A percentile compares a stretch with the other conserved stretches of the same genome.
phyloP scores from a whole-genome alignment of 371 early-diverging fungal genomes.

The Thermomucor indicae-seudaticae region DNA sequence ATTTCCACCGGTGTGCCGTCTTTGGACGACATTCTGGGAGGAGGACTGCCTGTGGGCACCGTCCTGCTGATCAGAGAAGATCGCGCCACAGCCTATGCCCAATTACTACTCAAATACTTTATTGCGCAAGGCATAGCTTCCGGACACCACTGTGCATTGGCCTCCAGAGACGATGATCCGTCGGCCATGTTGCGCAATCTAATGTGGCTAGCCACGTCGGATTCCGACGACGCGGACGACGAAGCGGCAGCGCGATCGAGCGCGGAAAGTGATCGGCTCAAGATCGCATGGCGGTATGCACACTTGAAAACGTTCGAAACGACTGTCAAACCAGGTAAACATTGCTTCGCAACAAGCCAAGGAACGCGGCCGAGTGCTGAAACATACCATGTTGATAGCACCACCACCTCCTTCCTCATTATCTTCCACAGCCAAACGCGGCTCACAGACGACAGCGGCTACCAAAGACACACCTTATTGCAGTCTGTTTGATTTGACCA shows the following conservation, averaged over 20 bases:
- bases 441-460: no score
- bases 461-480: slow-evolving; percentile 72
- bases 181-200: slow-evolving; percentile 51
- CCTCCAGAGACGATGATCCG: slow-evolving; percentile 63
- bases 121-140: slow-evolving; percentile 81
- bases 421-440: slow-evolving; percentile 1
- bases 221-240: slow-evolving; percentile 41
- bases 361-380: not conserved
- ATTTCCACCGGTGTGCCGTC: slow-evolving; percentile 87
- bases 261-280: slow-evolving; percentile 63
- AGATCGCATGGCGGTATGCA: slow-evolving; percentile 94
- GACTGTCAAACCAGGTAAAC: slow-evolving; percentile 32
- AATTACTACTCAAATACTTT: slow-evolving; percentile 75
- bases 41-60: slow-evolving; percentile 84
- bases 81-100: slow-evolving; percentile 80
- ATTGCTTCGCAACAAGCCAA: not conserved
- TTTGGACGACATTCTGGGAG: slow-evolving; percentile 84
- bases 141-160: slow-evolving; percentile 70
- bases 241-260: slow-evolving; percentile 21
- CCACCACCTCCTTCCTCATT: slow-evolving; percentile 21
- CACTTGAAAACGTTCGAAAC: slow-evolving; percentile 66
- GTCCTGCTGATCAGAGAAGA: slow-evolving; percentile 81
- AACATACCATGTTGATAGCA: not conserved
- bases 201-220: slow-evolving; percentile 56
- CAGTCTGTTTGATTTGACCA: slow-evolving; percentile 75